Base-by-base conservation (phyloP, 2,329 filamentous ascomycete genomes). In the Dactylellina leptospora region DNA sequence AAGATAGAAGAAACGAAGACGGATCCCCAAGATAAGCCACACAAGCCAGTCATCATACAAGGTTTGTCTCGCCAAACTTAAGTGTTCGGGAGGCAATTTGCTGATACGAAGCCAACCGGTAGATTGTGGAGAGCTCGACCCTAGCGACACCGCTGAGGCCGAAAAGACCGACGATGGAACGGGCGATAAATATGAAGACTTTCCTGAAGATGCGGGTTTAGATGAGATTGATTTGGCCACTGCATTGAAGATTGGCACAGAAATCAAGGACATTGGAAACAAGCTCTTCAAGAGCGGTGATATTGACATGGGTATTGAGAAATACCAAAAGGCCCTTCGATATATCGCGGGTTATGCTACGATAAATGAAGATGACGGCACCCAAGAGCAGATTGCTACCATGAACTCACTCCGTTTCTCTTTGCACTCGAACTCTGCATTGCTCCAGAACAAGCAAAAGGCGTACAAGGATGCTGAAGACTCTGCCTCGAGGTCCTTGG, bases 171-270 rank as follows among this genome's bases (percentile, higher is more conserved):
- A 91, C 63, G 93, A 97, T 79, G 83, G 86, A 58, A 91, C 90
- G 11, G 95, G 95, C 74, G 95, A 99, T 82, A 85, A 88, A 4
- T 97, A 96, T 82, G 93, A 97, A 82, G 95, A 97, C 80, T 97
- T 90, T 81, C 95, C 95, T 30, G 92, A 97, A 79, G 95, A 99
- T 81, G 87, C 89, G 77, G 80, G 79, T 18, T 13, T 55, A 18
- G 77, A 83, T 74, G 83, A 88, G 59, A 85, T 92, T 74, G 85
- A 87, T 53, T 89, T 89, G 11, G 79, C 84, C 16, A 85, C 89
- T 73, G 86, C 92, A 74, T 85, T 91, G 79, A 86, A 90, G 81
- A 93, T 97, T 73, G 92, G 91, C 1, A 83, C 85, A 3, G 91
- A 91, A 75, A 87, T 96, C 80, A 99, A 99, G 83, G 90, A 90